Evolutionary conservation across 2,329 filamentous ascomycete species (phyloP), one percentile per base, ranked within the genome.

Genomic region (Monilinia polystroma): DNA sequence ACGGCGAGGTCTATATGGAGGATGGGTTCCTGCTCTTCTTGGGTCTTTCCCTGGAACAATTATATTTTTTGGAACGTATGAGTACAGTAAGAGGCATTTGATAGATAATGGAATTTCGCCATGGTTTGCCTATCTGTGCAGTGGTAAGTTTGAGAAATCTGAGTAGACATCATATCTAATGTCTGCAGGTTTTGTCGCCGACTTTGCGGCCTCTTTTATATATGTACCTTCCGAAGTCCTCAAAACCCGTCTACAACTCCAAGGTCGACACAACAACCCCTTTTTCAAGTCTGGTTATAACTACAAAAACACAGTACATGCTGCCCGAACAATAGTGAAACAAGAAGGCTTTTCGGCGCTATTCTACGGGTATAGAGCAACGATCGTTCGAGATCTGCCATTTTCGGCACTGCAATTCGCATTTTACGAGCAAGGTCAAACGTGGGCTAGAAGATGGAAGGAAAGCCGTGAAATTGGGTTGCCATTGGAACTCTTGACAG

Each of bases 161-260:
- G 20, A 10, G 14, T 38, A 47, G 3, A n/a, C 32, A 14, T 14
- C 32, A 51, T 4, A 4, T 59, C 47, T 52, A 54, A 53, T 57
- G 29, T 45, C 32, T 43, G 8, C 70, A 93, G 92, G 94, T n/a
- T 93, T 98, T 73, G 77, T 97, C 68, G 95, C 94, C 69, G 95
- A 99, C 76, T 83, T 97, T 29, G 94, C 92, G 55, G 94, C 95
- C 1, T 97, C 93, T 0, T 84, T 97, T 68, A 85, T 97, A 68
- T 99, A 99, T 76, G 96, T 99, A 5, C 96, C 95, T 4, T 97
- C 94, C 16, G 96, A 99, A 79, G 95, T 99, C 6, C 84, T 99
- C 72, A 99, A 99, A 79, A 99, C 95, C n/a, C 88, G 95, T 32
- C 82, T 98, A 59, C 95, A 99, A 77, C 85, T 99, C 7, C 95